Base-by-base conservation (phyloP, 179 eudicot species). In the Silene noctiflora region DNA sequence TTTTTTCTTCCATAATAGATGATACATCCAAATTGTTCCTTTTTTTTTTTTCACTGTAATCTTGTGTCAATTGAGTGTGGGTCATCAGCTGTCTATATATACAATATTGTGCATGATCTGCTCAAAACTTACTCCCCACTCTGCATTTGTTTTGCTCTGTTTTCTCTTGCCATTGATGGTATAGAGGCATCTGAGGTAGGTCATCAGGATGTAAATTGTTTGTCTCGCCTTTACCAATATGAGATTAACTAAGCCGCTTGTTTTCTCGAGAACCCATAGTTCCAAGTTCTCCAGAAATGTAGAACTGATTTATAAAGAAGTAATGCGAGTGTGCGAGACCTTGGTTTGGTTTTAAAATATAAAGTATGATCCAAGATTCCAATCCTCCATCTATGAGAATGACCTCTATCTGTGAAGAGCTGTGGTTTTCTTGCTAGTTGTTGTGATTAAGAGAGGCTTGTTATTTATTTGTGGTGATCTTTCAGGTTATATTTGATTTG, bases 401-500 rank as follows among this genome's bases (percentile, higher is more conserved):
- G 9, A 25, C 46, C 46, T 42, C 46, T 42, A 7, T 42, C 46
- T 42, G 12, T 7, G 46, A 7, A 42, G 46, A 42, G 5, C 46
- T 42, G n/a, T n/a, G n/a, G 46, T 42, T 42, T 42, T 9, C 22
- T 69, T 69, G 58, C 17, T 44, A 44, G 9, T 69, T 44, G 55
- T 17, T 48, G 35, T 70, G 61, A 48, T 48, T 24, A 22, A 17
- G 73, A 51, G 61, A 44, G 61, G 59, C 39, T 48, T 6, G 22
- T 25, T 21, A 25, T 31, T 72, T 11, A n/a, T 72, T 16, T 72
- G 24, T 9, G 20, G n/a, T 72, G 12, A 0, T 29, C 22, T 64
- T 87, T 81, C 89, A 95, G 99, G 88, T 91, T 46, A 91, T 93
- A 87, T 81, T 85, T 80, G 98, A 91, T 71, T 90, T 95, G 94